Evolutionary conservation across 495 filamentous ascomycete species (phyloP), one percentile per base, ranked within the genome.

Genomic region (Penicillium cataractarum): DNA sequence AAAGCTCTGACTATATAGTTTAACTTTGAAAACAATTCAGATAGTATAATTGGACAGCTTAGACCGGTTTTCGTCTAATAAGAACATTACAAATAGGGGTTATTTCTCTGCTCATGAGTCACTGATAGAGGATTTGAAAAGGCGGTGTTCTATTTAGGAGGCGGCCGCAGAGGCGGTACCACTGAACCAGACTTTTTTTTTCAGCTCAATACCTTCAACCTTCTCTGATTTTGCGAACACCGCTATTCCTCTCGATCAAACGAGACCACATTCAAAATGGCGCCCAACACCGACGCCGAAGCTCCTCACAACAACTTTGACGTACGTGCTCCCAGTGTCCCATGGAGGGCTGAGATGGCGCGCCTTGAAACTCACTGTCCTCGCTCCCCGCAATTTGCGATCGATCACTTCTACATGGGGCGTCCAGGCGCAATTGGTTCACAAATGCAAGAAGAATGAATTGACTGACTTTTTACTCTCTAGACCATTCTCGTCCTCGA

Each of bases 401-500:
- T 61, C 53, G 13, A 60, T 53, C 52, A 44, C 57, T 32, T n/a
- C 42, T 42, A n/a, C 10, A 56, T 24, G 7, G 48, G 51, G 50
- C 24, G 32, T 57, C 17, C 10, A 48, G 52, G 26, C 51, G 35
- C 26, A 49, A 49, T 55, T 5, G 48, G 55, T 24, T 57, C 15
- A 54, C 10, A 32, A 29, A 51, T 3, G 9, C 33, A 40, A 33
- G 37, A 57, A 6, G 31, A 60, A 60, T 42, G 33, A 2, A 56
- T 51, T 55, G 31, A 42, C 62, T 64, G 42, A 64, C 53, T 57
- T 3, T 65, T 58, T 46, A 62, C 6, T 61, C 15, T 54, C 35
- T 62, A 65, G 58, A 90, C 87, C 50, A 65, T 65, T 13, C 62
- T 65, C n/a, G 62, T 65, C 19, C 62, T 65, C 62, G 62, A 65